Evolutionary conservation across 768 basidiomycete species (phyloP).

Genomic region (Mycena crocata): DNA sequence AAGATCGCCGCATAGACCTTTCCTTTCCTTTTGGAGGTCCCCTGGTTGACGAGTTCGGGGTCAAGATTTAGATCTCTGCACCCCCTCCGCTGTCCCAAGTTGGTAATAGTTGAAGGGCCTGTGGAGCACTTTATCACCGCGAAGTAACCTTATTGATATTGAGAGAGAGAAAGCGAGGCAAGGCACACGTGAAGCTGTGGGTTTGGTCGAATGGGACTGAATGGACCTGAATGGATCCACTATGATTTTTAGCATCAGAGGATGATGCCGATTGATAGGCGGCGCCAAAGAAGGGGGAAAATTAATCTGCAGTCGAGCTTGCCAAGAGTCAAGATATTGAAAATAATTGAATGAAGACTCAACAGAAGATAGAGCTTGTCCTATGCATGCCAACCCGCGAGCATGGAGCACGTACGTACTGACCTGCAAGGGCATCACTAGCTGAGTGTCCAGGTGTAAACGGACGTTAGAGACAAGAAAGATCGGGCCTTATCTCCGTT

Average conservation of each 20-base stretch:
- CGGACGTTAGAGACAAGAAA: neutral
- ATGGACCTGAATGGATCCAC: no score
- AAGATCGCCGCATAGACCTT: slow-evolving; percentile 20
- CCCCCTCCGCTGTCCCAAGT: slow-evolving; percentile 5
- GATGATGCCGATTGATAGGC: slow-evolving; percentile 9
- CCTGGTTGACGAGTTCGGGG: neutral
- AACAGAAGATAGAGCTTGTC: neutral
- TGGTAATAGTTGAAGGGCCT: slow-evolving; percentile 9
- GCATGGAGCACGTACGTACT: slow-evolving; percentile 21
- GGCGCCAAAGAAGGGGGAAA: slow-evolving; percentile 15
- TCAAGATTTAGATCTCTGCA: slow-evolving; percentile 22
- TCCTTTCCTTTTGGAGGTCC: slow-evolving; percentile 7
- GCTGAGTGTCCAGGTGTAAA: neutral
- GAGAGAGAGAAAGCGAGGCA: neutral
- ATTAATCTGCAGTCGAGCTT: neutral
- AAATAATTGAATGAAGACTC: slow-evolving; percentile 6
- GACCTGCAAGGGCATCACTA: neutral
- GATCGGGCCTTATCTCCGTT: slow-evolving; percentile 32
- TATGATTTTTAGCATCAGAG: neutral
- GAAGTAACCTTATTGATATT: slow-evolving; percentile 21
- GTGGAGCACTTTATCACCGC: slow-evolving; percentile 22
- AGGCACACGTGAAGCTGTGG: neutral
- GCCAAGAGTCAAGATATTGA: neutral
- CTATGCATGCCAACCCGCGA: slow-evolving; percentile 8
- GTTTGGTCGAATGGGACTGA: neutral